phyloP scores from a whole-genome alignment of 2,329 filamentous ascomycete genomes.

The Fusarium devonianum region DNA sequence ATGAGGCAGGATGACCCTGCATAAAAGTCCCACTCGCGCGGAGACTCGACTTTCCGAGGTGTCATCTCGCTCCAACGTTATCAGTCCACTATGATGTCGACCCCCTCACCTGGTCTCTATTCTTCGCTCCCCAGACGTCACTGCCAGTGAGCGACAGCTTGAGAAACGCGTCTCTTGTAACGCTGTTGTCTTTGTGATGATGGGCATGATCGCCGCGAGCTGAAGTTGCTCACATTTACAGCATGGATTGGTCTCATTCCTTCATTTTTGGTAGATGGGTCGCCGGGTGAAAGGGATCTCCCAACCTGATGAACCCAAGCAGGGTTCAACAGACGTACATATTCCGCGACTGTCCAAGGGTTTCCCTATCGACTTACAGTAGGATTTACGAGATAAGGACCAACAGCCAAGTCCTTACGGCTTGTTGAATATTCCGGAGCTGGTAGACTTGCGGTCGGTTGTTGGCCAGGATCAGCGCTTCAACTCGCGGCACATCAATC shows the following conservation, averaged over 20 bases:
- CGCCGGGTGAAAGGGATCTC: conserved; percentile 8
- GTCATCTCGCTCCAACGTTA: conserved; percentile 39
- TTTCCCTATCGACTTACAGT: conserved; percentile 3
- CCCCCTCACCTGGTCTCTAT: no score
- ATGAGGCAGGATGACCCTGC: conserved; percentile 24
- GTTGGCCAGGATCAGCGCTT: neutral
- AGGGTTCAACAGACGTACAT: conserved; percentile 2
- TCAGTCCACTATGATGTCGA: conserved; percentile 44
- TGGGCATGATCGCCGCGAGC: neutral
- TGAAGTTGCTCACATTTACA: neutral
- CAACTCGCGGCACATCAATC: neutral
- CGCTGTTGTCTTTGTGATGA: no score
- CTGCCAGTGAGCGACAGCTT: no score
- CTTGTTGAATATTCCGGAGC: no score
- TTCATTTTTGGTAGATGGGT: conserved; percentile 11
- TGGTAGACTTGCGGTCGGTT: no score
- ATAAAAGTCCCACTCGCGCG: conserved; percentile 30
- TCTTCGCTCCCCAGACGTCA: no score
- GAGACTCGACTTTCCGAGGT: conserved; percentile 31
- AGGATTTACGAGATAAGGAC: conserved; percentile 3
- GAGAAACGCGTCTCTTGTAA: no score
- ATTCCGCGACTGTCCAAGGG: conserved; percentile 8
- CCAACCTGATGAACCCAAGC: conserved; percentile 3
- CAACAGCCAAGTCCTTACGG: conserved; percentile 12
- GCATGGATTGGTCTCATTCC: neutral